These are phyloP conservation scores for Spergularia marina DNA, from an alignment of 148 eudicot genomes.

Conservation along the genomic window DNA sequence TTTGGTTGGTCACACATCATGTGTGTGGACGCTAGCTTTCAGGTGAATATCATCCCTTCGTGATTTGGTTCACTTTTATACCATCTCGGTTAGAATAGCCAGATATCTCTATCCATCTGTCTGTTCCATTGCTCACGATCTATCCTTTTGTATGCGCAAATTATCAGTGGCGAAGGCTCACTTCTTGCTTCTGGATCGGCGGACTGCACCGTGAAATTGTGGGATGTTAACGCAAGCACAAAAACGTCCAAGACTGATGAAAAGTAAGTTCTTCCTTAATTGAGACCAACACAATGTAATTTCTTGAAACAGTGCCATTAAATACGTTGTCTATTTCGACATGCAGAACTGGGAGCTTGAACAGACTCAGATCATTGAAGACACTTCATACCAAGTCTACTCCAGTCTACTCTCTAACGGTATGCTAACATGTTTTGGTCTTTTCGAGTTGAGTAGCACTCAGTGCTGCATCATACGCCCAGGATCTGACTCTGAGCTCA, in stretches of 20 bases:
- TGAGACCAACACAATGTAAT: neutral
- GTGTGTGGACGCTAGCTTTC: conserved; percentile 93
- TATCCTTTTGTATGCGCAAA: conserved; percentile 4
- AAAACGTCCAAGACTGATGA: conserved; percentile 63
- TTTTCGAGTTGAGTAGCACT: neutral
- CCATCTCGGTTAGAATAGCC: neutral
- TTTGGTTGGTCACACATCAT: conserved; percentile 87
- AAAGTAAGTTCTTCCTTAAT: conserved; percentile 47
- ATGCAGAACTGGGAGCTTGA: conserved; percentile 62
- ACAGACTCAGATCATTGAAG: conserved; percentile 82
- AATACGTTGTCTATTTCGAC: neutral
- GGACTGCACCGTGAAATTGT: conserved; percentile 90
- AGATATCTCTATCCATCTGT: neutral
- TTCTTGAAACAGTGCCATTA: neutral
- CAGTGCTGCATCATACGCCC: neutral
- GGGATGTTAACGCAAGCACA: conserved; percentile 86
- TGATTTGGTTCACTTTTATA: neutral
- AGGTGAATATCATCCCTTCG: conserved; percentile 43
- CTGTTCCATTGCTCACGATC: neutral
- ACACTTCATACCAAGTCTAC: conserved; percentile 89
- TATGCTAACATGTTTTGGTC: conserved; percentile 23
- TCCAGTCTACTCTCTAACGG: conserved; percentile 84
- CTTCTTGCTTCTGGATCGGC: conserved; percentile 99
- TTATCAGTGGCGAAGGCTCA: conserved; percentile 88
- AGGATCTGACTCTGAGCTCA: neutral